Percentiles rank a stretch among this genome's conserved stretches.
Conservation (phyloP, 2,329 filamentous ascomycete species). For the Neopestalotiopsis sp. region DNA sequence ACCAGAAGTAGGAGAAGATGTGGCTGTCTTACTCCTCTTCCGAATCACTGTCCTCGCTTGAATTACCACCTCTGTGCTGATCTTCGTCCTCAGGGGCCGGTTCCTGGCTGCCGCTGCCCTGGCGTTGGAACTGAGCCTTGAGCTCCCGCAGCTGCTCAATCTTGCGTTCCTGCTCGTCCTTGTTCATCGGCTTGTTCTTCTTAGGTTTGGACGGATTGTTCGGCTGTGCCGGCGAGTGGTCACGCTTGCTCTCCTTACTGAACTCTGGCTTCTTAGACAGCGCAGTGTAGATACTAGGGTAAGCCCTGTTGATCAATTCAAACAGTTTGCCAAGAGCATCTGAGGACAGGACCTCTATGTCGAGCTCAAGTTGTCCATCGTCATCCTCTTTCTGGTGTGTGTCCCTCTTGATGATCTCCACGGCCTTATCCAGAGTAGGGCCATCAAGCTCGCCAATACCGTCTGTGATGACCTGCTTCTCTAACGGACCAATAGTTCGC, state of each 20-base stretch:
- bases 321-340: constrained; percentile 60
- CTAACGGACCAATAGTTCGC: constrained; percentile 72
- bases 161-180: constrained; percentile 71
- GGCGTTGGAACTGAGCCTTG: constrained; percentile 55
- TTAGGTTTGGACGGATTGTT: constrained; percentile 59
- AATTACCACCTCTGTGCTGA: constrained; percentile 44
- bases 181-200: constrained; percentile 81
- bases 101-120: constrained; percentile 54
- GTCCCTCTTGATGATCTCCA: constrained; percentile 89
- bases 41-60: constrained; percentile 59
- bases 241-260: constrained; percentile 29
- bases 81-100: constrained; percentile 44
- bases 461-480: constrained; percentile 91
- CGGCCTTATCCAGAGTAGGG: constrained; percentile 77
- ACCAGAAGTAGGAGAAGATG: not conserved
- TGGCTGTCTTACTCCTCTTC: constrained; percentile 47
- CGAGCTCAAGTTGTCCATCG: constrained; percentile 63
- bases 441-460: constrained; percentile 83
- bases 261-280: constrained; percentile 40
- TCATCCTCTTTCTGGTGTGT: constrained; percentile 71
- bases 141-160: constrained; percentile 68
- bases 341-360: constrained; percentile 62
- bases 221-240: constrained; percentile 32
- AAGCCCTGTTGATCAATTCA: constrained; percentile 46
- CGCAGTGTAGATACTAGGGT: constrained; percentile 42